These are phyloP conservation scores for Amanita rimosa DNA, from an alignment of 768 basidiomycete genomes.

Conservation along the genomic window DNA sequence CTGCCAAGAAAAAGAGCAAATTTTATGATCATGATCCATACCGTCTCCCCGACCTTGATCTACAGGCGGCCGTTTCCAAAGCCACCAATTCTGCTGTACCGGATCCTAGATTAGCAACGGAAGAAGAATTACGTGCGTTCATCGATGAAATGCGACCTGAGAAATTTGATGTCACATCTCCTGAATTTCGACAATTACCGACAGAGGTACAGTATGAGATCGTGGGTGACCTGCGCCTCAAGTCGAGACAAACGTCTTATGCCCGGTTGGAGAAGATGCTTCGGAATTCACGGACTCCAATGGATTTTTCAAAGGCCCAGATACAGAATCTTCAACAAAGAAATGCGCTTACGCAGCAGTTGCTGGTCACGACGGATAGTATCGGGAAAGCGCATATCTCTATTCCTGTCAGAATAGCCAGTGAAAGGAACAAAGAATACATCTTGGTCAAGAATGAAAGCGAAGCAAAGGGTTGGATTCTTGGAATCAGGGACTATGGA, in stretches of 20 bases:
- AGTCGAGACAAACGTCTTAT: constrained; percentile 91
- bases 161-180: constrained; percentile 86
- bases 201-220: constrained; percentile 98
- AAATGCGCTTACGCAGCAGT: constrained; percentile 86
- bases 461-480: constrained; percentile 83
- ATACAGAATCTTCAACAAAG: constrained; percentile 84
- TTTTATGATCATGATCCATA: constrained; percentile 87
- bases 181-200: constrained; percentile 85
- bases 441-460: constrained; percentile 90
- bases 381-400: constrained; percentile 85
- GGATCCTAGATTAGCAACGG: constrained; percentile 91
- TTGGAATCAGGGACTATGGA: constrained; percentile 78
- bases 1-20: constrained; percentile 47
- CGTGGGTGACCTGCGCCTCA: constrained; percentile 87
- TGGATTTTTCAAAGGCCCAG: constrained; percentile 96
- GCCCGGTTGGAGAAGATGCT: constrained; percentile 89
- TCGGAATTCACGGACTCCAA: constrained; percentile 59
- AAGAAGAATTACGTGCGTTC: constrained; percentile 86
- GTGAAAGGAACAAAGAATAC: constrained; percentile 91
- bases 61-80: constrained; percentile 51
- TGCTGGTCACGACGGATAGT: constrained; percentile 83
- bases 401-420: constrained; percentile 90
- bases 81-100: constrained; percentile 51
- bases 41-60: constrained; percentile 72
- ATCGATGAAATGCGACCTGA: constrained; percentile 95